phyloP scores from a whole-genome alignment of 768 basidiomycete species.

The Boletus speciosus region DNA sequence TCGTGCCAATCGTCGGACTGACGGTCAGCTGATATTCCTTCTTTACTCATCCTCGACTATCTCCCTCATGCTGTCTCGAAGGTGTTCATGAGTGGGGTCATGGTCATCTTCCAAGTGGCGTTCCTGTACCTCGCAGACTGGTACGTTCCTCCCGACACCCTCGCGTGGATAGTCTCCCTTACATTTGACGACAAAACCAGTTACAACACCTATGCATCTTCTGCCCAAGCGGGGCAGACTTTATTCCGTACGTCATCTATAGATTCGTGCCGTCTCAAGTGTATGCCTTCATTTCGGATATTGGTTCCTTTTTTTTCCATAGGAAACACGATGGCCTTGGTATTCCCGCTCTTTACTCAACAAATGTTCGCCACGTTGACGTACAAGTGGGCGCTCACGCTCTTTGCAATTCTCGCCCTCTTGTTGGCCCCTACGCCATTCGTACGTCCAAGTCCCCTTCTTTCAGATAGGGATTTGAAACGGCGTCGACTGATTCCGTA shows the following conservation, averaged over 20 bases:
- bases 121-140: constrained; percentile 52
- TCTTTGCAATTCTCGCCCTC: constrained; percentile 40
- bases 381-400: constrained; percentile 47
- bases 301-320: background rate
- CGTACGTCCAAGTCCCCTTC: constrained; percentile 23
- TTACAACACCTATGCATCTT: constrained; percentile 48
- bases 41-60: background rate
- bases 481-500: background rate
- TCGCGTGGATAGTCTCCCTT: background rate
- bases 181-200: constrained; percentile 17
- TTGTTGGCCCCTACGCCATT: constrained; percentile 46
- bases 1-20: constrained; percentile 32
- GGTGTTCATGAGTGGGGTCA: constrained; percentile 39
- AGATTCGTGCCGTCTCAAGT: background rate
- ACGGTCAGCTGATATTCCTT: constrained; percentile 12
- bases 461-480: background rate
- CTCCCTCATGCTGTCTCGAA: constrained; percentile 13
- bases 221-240: constrained; percentile 51
- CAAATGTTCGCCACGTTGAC: constrained; percentile 46
- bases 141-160: constrained; percentile 23
- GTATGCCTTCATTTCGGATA: background rate
- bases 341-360: constrained; percentile 49
- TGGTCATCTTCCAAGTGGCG: constrained; percentile 43
- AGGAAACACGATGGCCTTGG: constrained; percentile 40
- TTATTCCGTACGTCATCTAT: constrained; percentile 36